A percentile compares a stretch with the other conserved stretches of the same genome.
These are phyloP conservation scores for Capronia coronata DNA, from an alignment of 2,329 filamentous ascomycete genomes.

Conservation along the genomic window DNA sequence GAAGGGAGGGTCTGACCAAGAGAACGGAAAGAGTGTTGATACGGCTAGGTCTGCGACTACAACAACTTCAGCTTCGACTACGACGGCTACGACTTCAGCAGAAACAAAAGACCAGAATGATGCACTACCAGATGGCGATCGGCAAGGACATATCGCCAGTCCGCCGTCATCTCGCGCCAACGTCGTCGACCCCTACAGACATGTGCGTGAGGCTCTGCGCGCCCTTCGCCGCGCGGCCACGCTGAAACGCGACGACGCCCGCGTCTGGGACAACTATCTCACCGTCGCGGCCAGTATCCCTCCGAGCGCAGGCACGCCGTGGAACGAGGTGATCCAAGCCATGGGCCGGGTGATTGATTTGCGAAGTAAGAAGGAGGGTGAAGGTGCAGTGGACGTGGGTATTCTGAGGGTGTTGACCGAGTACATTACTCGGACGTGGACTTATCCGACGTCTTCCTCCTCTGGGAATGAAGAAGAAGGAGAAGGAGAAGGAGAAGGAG, in stretches of 20 bases:
- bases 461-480: background rate
- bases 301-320: constrained; percentile 51
- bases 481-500: too few species aligned
- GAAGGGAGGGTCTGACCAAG: too few species aligned
- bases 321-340: constrained; percentile 68
- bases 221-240: constrained; percentile 83
- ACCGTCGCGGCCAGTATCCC: constrained; percentile 72
- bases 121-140: background rate
- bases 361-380: constrained; percentile 58
- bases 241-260: constrained; percentile 77
- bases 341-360: constrained; percentile 70
- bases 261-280: constrained; percentile 95
- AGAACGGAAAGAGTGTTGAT: too few species aligned
- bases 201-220: constrained; percentile 67
- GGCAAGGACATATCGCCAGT: too few species aligned
- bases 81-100: constrained; percentile 7
- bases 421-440: constrained; percentile 54
- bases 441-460: constrained; percentile 29
- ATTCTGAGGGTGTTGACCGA: constrained; percentile 66
- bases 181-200: constrained; percentile 49
- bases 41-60: too few species aligned
- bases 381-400: constrained; percentile 69
- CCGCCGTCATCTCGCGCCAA: too few species aligned
- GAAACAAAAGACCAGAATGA: background rate
- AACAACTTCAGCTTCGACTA: too few species aligned